Base-by-base conservation (phyloP, 805 yeast species). In the Scheffersomyces ergatensis region DNA sequence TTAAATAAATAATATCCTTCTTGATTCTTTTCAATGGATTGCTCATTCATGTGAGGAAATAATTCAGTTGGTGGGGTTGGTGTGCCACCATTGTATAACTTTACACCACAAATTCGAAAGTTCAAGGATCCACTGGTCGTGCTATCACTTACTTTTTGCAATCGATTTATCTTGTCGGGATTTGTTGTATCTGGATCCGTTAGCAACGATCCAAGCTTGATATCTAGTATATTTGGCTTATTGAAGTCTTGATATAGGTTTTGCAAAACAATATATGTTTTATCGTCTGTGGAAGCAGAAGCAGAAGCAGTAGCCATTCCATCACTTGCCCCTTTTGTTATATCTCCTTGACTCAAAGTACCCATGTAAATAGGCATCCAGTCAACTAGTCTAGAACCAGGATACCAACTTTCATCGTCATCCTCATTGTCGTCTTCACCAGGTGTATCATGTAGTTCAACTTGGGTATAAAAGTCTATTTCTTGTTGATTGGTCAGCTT, bases 61-160 rank as follows among this genome's bases (percentile, higher is more conserved):
- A 48, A 23, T 3, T 37, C 46, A 9, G 8, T 13, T 5, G 15
- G 5, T 14, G 24, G 6, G 11, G 51, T 49, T 29, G 36, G 44
- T 36, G 45, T 49, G 3, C 40, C 21, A 18, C 47, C 40, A 26
- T 34, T 34, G 47, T 59, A 71, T 4, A 83, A 60, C 45, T 82
- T 82, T 92, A 92, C 86, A 0, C 99, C 99, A 52, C 98, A 90
- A 3, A 92, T 78, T 44, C 99, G 68, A 48, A 84, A 81, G 14
- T 80, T 75, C 11, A 87, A 66, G 3, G 82, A 66, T 0, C 97
- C 96, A 34, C 93, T 83, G 0, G 98, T 92, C 1, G 98, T 92
- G 0, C 65, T 43, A 1, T 63, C 55, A 34, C 93, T 76, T 0
- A 93, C 97, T 19, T 70, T 62, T 21, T 62, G 65, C 53, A 92